phyloP scores from a whole-genome alignment of 345 rosid genomes.

The Combretum micranthum region DNA sequence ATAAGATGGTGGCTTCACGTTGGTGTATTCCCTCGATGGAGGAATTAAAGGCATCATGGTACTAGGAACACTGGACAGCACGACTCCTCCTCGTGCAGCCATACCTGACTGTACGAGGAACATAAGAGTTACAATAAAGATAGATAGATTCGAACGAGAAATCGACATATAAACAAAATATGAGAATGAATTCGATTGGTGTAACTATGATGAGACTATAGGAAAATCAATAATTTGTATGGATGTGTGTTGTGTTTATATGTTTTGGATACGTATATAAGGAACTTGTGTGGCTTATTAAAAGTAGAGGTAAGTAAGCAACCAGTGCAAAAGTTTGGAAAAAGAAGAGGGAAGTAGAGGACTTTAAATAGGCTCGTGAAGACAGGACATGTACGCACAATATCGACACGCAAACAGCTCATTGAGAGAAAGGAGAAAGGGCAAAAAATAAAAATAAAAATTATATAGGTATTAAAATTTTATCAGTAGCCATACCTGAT shows the following conservation, averaged over 20 bases:
- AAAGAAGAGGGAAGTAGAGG: not conserved
- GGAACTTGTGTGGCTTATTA: not conserved
- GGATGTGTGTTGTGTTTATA: not conserved
- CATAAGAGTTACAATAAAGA: constrained; percentile 9
- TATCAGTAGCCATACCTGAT: too few relatives aligned
- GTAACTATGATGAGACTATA: too few relatives aligned
- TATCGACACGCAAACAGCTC: constrained; percentile 17
- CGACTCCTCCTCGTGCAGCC: constrained; percentile 26
- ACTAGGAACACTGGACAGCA: constrained; percentile 63
- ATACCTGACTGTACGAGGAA: constrained; percentile 10
- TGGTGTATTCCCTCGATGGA: constrained; percentile 21
- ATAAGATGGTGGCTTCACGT: constrained; percentile 33
- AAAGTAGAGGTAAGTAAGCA: too few relatives aligned
- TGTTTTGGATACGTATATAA: constrained; percentile 1
- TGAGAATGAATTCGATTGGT: too few relatives aligned
- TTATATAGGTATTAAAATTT: constrained; percentile 4
- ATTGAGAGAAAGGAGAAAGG: not conserved
- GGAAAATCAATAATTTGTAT: too few relatives aligned
- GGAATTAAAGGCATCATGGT: constrained; percentile 37
- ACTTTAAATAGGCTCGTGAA: constrained; percentile 72
- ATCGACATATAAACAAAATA: too few relatives aligned
- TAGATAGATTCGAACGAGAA: not conserved
- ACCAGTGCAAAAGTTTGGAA: not conserved
- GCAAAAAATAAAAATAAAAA: not conserved
- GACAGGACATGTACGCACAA: constrained; percentile 17